Percentiles rank a stretch among this genome's conserved stretches.
Conservation (phyloP, 768 basidiomycete genomes). For the Mycena kentingensis region DNA sequence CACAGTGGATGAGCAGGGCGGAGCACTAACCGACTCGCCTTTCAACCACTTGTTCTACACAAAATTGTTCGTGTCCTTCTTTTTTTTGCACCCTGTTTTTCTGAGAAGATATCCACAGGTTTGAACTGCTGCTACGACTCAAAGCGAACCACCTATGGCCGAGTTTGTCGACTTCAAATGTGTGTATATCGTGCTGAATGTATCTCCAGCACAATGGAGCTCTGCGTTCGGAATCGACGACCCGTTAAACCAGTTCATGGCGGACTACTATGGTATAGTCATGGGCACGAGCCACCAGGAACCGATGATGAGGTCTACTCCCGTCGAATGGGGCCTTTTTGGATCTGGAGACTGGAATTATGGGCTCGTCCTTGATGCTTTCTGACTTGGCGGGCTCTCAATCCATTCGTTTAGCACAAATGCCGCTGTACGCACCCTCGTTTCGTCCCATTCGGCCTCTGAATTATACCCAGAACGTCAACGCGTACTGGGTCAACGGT, state of each 20-base stretch:
- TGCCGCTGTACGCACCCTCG: not conserved
- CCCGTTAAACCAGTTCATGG: conserved; percentile 59
- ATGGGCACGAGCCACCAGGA: conserved; percentile 80
- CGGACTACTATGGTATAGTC: conserved; percentile 65
- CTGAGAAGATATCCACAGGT: conserved; percentile 48
- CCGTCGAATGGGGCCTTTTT: conserved; percentile 62
- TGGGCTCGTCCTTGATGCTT: not conserved
- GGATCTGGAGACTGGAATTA: conserved; percentile 65
- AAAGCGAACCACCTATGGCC: conserved; percentile 78
- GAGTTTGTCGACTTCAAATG: conserved; percentile 33
- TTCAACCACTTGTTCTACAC: conserved; percentile 66
- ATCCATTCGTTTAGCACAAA: conserved; percentile 4
- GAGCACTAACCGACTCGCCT: conserved; percentile 49
- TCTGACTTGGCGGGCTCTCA: not conserved
- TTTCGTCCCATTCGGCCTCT: not conserved
- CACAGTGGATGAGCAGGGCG: conserved; percentile 58
- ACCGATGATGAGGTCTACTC: conserved; percentile 73
- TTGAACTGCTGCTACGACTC: conserved; percentile 65
- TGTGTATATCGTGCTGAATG: not conserved
- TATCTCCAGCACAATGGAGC: conserved; percentile 23
- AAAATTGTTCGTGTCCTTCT: conserved; percentile 43
- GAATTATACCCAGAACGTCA: conserved; percentile 38
- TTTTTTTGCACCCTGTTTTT: not conserved
- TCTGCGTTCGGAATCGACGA: conserved; percentile 60
- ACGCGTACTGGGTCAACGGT: conserved; percentile 63